phyloP scores from a whole-genome alignment of 148 eudicot species.

The Silene latifolia region DNA sequence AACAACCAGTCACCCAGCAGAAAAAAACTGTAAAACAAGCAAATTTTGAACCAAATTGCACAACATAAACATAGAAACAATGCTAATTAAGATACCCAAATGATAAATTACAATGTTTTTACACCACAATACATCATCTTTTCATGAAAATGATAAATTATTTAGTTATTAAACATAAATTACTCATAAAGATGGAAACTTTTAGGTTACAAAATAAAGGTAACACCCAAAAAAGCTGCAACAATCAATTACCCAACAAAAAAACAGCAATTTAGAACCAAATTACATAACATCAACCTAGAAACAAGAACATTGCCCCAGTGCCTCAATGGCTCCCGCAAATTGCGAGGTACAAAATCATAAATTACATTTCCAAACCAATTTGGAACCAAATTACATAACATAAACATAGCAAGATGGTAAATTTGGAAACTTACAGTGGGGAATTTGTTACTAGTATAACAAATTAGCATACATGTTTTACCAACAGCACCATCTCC shows the following conservation, averaged over 20 bases:
- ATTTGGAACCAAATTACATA: neutral
- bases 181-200: too few species aligned
- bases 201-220: too few species aligned
- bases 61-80: neutral
- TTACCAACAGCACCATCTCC: constrained; percentile 91
- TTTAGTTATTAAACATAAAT: too few species aligned
- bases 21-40: neutral
- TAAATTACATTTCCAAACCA: neutral
- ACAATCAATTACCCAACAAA: constrained; percentile 10
- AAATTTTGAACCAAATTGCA: neutral
- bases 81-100: constrained; percentile 1
- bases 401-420: neutral
- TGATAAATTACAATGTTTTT: neutral
- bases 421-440: constrained; percentile 46
- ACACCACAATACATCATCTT: too few species aligned
- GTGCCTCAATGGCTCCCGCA: too few species aligned
- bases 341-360: constrained; percentile 7
- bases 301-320: neutral
- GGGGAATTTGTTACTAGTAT: constrained; percentile 80
- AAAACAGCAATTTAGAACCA: neutral
- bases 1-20: constrained; percentile 18
- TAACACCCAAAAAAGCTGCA: constrained; percentile 25
- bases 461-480: constrained; percentile 85
- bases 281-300: neutral
- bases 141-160: too few species aligned